Percentiles rank a stretch among this genome's conserved stretches.
phyloP scores from a whole-genome alignment of 805 yeast species.

The Starmerella bombicola region DNA sequence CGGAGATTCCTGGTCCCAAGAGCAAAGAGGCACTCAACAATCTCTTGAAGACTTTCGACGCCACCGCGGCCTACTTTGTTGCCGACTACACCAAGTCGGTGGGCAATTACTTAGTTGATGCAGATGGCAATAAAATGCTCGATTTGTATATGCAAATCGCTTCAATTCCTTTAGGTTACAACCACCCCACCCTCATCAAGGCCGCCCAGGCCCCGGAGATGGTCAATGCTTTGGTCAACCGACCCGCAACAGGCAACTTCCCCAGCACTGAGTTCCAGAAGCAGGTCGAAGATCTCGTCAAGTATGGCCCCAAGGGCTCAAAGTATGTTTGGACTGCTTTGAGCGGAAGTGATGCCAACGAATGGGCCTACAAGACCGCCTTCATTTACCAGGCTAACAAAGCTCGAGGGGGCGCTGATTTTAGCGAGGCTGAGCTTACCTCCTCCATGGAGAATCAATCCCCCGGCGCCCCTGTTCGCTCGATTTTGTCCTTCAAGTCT shows the following conservation, averaged over 20 bases:
- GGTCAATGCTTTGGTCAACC: slow-evolving; percentile 61
- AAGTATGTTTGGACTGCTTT: slow-evolving; percentile 64
- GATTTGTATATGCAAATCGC: slow-evolving; percentile 79
- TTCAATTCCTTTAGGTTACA: slow-evolving; percentile 74
- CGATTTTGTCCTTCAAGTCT: slow-evolving; percentile 71
- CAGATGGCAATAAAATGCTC: slow-evolving; percentile 61
- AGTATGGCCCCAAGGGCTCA: slow-evolving; percentile 70
- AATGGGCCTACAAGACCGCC: slow-evolving; percentile 79
- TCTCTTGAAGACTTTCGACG: slow-evolving; percentile 52
- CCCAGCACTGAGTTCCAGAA: slow-evolving; percentile 49
- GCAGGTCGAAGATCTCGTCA: slow-evolving; percentile 46
- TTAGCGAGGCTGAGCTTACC: slow-evolving; percentile 54
- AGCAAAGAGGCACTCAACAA: slow-evolving; percentile 41
- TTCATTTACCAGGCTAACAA: slow-evolving; percentile 64
- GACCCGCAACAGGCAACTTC: slow-evolving; percentile 78
- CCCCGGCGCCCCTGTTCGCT: slow-evolving; percentile 82
- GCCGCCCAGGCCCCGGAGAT: slow-evolving; percentile 58
- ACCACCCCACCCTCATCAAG: slow-evolving; percentile 61
- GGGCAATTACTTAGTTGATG: slow-evolving; percentile 73
- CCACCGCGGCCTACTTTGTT: slow-evolving; percentile 60
- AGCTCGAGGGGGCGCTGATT: slow-evolving; percentile 53
- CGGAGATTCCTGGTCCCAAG: slow-evolving; percentile 65
- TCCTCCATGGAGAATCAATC: slow-evolving; percentile 68
- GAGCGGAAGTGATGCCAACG: slow-evolving; percentile 82
- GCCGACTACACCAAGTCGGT: slow-evolving; percentile 62